Percentiles rank a stretch among this genome's conserved stretches.
Conservation (phyloP, 345 rosid genomes). For the Gossypium stocksii region DNA sequence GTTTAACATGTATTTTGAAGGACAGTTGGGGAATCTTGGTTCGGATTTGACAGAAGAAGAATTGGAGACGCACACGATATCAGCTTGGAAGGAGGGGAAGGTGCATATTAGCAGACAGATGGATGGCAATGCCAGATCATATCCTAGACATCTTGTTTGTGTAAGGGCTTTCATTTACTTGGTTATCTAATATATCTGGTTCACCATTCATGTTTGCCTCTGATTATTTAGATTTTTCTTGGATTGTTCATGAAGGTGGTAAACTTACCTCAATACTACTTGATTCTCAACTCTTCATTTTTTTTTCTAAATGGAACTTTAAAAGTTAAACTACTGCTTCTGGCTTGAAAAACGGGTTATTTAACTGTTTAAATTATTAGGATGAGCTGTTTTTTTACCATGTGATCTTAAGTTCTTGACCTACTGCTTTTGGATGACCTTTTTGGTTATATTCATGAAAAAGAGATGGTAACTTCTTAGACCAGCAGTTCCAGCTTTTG, state of each 20-base stretch:
- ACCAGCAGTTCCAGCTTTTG: not conserved
- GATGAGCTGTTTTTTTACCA: not conserved
- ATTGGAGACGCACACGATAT: conserved; percentile 78
- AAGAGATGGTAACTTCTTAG: not conserved
- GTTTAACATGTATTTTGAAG: conserved; percentile 16
- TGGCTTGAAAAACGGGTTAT: not conserved
- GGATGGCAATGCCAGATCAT: conserved; percentile 56
- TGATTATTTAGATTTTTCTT: not conserved
- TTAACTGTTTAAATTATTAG: not conserved
- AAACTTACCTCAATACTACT: not conserved
- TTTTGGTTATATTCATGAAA: not conserved
- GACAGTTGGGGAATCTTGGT: conserved; percentile 76
- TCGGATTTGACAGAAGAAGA: conserved; percentile 89
- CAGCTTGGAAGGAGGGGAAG: conserved; percentile 97
- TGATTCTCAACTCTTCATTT: not conserved
- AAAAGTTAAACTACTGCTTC: not conserved
- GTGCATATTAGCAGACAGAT: conserved; percentile 59
- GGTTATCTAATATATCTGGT: conserved; percentile 7
- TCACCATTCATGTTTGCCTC: not conserved
- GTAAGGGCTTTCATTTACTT: conserved; percentile 34
- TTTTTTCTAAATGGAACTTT: not conserved
- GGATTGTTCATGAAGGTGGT: conserved; percentile 4
- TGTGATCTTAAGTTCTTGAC: not conserved
- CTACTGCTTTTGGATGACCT: not conserved
- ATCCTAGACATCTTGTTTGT: conserved; percentile 49